Base-by-base conservation (phyloP, 805 yeast genomes). In the Millerozyma miso region DNA sequence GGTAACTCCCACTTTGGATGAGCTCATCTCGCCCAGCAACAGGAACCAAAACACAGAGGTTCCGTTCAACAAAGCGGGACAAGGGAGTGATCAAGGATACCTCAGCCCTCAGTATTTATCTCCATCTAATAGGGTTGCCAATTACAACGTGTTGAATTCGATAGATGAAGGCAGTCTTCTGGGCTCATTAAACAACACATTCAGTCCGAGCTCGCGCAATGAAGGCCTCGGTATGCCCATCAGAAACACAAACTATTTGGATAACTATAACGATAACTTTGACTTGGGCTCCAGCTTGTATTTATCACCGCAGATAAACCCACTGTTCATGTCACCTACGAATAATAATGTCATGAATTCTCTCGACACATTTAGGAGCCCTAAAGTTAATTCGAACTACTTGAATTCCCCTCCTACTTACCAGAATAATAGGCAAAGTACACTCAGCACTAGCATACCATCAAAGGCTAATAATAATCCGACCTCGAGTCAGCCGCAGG, bases 41-140 rank as follows among this genome's bases (percentile, higher is more conserved):
- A 38, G 42, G 17, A 39, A 23, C 41, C 33, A 37, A 17, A 18
- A 13, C 15, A 19, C 26, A 18, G 23, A 26, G 19, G 26, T 37
- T 26, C 14, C 42, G 12, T 35, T 37, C 33, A 43, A 29, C 18
- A 38, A 38, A 18, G 19, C 31, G 26, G 39, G 20, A 33, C 42
- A 38, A 41, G 31, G 32, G 41, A 39, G 18, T 23, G 32, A 32
- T 17, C 43, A 29, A 7, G 32, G 52, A 39, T 66, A 66, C 37
- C 45, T 63, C 19, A 62, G 64, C 32, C 59, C 72, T 4, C 71
- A 67, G 44, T 70, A 69, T 48, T 71, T 71, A 40, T 67, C 73
- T 3, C 76, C 76, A 3, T 60, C 64, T 8, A 54, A 58, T 10
- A 55, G 59, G 31, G 40, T 47, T 12, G 41, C 53, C 12, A 46